Percentiles rank a stretch among this genome's conserved stretches.
phyloP scores from a whole-genome alignment of 2,329 filamentous ascomycete species.

The Ascochyta lentis region DNA sequence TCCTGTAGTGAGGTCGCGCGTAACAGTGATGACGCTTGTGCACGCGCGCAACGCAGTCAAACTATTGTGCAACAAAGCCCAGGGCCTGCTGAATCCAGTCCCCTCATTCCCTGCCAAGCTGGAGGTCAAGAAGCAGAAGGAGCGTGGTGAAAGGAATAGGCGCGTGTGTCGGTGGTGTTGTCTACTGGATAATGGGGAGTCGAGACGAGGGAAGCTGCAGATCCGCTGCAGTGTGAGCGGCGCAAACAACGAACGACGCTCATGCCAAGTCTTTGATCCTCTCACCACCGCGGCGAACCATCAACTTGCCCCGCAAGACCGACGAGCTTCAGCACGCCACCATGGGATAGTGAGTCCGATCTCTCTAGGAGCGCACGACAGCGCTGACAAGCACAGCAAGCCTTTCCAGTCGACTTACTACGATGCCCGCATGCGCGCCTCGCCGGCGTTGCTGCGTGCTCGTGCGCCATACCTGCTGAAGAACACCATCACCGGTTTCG shows the following conservation, averaged over 20 bases:
- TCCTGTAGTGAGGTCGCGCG: slow-evolving; percentile 23
- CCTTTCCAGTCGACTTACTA: slow-evolving; percentile 82
- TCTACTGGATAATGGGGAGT: slow-evolving; percentile 22
- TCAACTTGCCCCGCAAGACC: slow-evolving; percentile 26
- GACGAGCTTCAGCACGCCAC: slow-evolving; percentile 30
- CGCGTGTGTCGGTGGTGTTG: slow-evolving; percentile 26
- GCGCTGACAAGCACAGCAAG: slow-evolving; percentile 35
- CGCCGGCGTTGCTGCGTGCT: slow-evolving; percentile 87
- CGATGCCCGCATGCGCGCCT: slow-evolving; percentile 83
- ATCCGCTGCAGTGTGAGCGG: slow-evolving; percentile 13
- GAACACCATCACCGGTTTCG: slow-evolving; percentile 83
- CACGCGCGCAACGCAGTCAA: slow-evolving; percentile 41
- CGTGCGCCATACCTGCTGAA: slow-evolving; percentile 90
- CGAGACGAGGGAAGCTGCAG: slow-evolving; percentile 10
- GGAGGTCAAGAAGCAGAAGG: slow-evolving; percentile 27
- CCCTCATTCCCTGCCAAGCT: slow-evolving; percentile 41
- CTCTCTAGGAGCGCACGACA: not conserved
- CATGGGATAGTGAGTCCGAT: slow-evolving; percentile 45
- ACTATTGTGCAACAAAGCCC: slow-evolving; percentile 42
- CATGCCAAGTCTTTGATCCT: slow-evolving; percentile 16
- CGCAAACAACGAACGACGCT: not conserved
- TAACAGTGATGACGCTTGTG: slow-evolving; percentile 30
- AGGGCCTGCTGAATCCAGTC: slow-evolving; percentile 23
- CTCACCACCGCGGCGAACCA: slow-evolving; percentile 30
- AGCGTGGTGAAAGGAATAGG: slow-evolving; percentile 33